Conservation (phyloP, 805 yeast genomes). For the Maudiozyma serrabonitensis region DNA sequence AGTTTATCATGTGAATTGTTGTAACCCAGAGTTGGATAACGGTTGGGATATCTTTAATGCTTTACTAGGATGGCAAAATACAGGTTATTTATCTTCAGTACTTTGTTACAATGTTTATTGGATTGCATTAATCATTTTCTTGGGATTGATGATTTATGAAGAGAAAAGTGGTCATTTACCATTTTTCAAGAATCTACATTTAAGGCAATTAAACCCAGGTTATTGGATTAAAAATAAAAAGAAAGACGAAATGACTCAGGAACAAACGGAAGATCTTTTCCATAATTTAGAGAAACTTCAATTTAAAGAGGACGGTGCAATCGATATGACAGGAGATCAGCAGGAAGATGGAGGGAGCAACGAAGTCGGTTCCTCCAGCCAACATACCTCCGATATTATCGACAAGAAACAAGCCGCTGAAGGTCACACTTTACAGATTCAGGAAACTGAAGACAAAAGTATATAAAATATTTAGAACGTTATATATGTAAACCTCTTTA, state of each 20-base stretch:
- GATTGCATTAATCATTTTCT: conserved; percentile 50
- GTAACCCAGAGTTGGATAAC: conserved; percentile 82
- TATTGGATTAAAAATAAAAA: conserved; percentile 62
- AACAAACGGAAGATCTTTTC: conserved; percentile 47
- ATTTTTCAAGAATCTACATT: conserved; percentile 40
- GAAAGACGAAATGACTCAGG: conserved; percentile 44
- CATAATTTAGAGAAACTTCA: conserved; percentile 31
- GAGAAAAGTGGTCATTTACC: conserved; percentile 81
- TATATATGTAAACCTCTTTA: no score
- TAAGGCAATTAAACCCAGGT: conserved; percentile 58
- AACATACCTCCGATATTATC: conserved; percentile 8
- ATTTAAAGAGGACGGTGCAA: conserved; percentile 31
- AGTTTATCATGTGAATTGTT: conserved; percentile 96
- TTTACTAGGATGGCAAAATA: conserved; percentile 92
- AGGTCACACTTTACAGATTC: background rate
- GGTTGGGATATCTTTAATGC: conserved; percentile 99
- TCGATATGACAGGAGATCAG: conserved; percentile 3
- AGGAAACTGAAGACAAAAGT: background rate
- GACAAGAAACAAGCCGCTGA: background rate
- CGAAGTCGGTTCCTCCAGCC: conserved; percentile 4
- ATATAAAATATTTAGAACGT: background rate
- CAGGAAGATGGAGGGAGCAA: no score
- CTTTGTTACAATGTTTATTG: conserved; percentile 84
- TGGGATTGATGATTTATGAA: conserved; percentile 63
- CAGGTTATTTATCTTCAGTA: conserved; percentile 90